phyloP scores from a whole-genome alignment of 2,329 filamentous ascomycete genomes.

The Nemania serpens region DNA sequence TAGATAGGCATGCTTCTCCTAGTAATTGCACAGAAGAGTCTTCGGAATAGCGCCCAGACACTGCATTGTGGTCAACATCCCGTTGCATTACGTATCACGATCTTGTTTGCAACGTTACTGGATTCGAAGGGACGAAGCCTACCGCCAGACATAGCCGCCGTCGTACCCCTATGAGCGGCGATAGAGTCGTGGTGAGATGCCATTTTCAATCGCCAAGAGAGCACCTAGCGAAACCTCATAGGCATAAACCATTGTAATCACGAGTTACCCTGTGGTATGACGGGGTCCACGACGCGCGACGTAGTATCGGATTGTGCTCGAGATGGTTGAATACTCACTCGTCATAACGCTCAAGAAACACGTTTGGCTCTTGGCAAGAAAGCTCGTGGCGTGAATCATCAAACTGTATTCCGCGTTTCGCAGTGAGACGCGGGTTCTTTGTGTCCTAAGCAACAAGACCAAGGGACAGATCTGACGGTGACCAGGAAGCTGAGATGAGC shows the following conservation, averaged over 20 bases:
- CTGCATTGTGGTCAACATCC: constrained; percentile 1
- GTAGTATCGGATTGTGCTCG: constrained; percentile 9
- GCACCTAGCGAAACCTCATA: neutral
- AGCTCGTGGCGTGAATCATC: neutral
- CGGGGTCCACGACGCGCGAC: constrained; percentile 1
- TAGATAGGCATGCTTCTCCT: neutral
- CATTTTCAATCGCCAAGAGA: neutral
- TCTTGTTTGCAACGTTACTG: constrained; percentile 30
- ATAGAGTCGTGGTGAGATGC: constrained; percentile 3
- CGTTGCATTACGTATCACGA: constrained; percentile 25
- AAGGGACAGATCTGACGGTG: constrained; percentile 14
- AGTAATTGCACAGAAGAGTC: constrained; percentile 2
- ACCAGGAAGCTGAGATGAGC: constrained; percentile 7
- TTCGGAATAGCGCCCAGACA: neutral
- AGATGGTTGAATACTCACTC: neutral
- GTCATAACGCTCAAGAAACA: neutral
- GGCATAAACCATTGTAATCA: neutral
- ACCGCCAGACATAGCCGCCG: neutral
- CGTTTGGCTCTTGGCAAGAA: neutral
- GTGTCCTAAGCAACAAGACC: constrained; percentile 15
- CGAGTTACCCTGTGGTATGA: neutral
- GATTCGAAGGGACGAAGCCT: constrained; percentile 11
- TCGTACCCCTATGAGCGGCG: neutral
- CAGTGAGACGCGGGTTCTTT: neutral
- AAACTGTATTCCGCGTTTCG: neutral